Evolutionary conservation across 2,329 filamentous ascomycete genomes (phyloP), one percentile per base, ranked within the genome.

Genomic region (Graphilbum ipis-grandicollis): DNA sequence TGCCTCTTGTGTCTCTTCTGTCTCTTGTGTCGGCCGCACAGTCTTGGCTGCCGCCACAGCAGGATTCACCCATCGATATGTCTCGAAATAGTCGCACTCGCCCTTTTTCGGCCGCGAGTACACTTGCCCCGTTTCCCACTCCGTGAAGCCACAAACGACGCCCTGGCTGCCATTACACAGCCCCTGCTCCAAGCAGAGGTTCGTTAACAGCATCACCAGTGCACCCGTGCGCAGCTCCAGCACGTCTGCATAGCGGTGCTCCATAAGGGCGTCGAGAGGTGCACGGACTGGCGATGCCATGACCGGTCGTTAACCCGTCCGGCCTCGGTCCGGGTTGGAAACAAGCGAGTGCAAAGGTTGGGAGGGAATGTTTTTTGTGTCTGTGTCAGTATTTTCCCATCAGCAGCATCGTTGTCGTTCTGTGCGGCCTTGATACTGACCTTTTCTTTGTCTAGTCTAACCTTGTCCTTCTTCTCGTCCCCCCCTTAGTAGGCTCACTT

Each of bases 141-240:
- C 14, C 40, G 64, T 56, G 39, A 67, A 66, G 2, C 57, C 59
- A 38, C 54, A 52, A 34, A 66, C 53, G 29, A 58, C 49, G 3
- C 63, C 62, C 46, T 63, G 62, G 41, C 56, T 60, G 18, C 63
- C 63, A 43, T 67, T 66, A 44, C 60, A 62, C 3, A 67, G 54
- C 2, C 57, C 56, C 2, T 33, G 29, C 0, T 38, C 23, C 5
- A 64, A 47, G 40, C 60, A 57, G 7, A 71, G 48, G 39, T 72
- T 72, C 14, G 55, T 52, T 3, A 68, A 58, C 2, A 73, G 54
- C 5, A 71, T 58, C 5, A 72, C 65, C 3, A 61, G 56, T 60
- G 67, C 67, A 17, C 60, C 61, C 25, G 55, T 45, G 39, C 70
- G 71, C 13, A 71, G 52, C 37, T 60, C 46, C 13, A 66, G 47